Evolutionary conservation across 2,329 filamentous ascomycete species (phyloP), one percentile per base, ranked within the genome.

Genomic region (Fusarium sp.): DNA sequence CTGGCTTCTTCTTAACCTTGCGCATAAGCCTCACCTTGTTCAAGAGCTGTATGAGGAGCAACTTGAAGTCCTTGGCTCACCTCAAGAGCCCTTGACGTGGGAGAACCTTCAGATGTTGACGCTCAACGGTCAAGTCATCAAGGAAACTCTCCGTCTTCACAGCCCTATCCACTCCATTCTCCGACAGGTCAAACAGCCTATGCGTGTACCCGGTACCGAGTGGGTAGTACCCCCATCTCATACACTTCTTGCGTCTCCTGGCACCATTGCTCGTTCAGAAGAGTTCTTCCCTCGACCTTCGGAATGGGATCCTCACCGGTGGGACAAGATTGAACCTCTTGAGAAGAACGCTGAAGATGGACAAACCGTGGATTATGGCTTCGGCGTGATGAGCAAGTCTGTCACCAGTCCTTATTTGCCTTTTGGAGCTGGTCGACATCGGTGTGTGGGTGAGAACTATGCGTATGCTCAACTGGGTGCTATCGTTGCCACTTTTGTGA

Each of bases 401-500:
- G 91, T 93, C 10, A 89, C 88, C 60, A 96, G 92, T 30, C 94
- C 95, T 0, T 98, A 98, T 79, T 86, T 98, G 34, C 95, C 95
- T 1, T 98, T 98, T 78, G 95, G 95, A 49, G 95, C 94, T n/a
- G 95, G 95, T 40, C 86, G 95, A 69, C 95, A 98, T 82, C 87
- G 95, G 65, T 98, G 95, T 82, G 97, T 98, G 76, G 95, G 95
- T 67, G 95, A 98, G 84, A 93, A 97, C 76, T 98, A 98, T 78
- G 95, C 95, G 64, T 97, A 96, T 78, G 87, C 97, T 58, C 94
- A 98, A 82, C 85, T 98, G 65, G 91, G 94, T 77, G 94, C 93
- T 18, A 96, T 98, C 67, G 84, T 91, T 10, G 93, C 90, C 40
- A 90, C 89, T 38, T 83, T 94, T 68, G 91, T 97, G 45, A 87